Evolutionary conservation across 2,329 filamentous ascomycete species (phyloP).

Genomic region (Thermoascus crustaceus): DNA sequence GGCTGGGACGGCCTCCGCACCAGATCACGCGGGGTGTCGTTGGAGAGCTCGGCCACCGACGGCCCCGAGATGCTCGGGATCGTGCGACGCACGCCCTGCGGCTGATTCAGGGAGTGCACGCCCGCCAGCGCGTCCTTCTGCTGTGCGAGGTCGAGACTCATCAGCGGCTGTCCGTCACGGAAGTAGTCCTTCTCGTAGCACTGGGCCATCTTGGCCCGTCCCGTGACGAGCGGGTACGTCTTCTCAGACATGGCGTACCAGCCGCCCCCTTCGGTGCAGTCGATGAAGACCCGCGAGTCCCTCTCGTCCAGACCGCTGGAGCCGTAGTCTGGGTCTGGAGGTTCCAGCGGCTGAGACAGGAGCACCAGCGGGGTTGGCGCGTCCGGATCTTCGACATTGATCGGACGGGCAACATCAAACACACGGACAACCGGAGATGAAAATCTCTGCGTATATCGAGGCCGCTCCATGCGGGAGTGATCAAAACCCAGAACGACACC

Average conservation of each 20-base stretch:
- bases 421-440: conserved; percentile 74
- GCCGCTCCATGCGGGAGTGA: conserved; percentile 48
- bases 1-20: conserved; percentile 27
- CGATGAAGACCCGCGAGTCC: conserved; percentile 68
- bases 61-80: conserved; percentile 40
- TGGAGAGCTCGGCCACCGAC: conserved; percentile 21
- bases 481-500: conserved; percentile 77
- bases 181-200: conserved; percentile 49
- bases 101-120: conserved; percentile 56
- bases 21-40: conserved; percentile 32
- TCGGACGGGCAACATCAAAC: conserved; percentile 76
- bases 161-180: conserved; percentile 27
- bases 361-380: conserved; percentile 62
- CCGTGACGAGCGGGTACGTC: conserved; percentile 76
- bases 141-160: conserved; percentile 35
- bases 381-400: conserved; percentile 57
- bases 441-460: conserved; percentile 61
- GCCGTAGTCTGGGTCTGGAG: conserved; percentile 37
- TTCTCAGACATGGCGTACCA: conserved; percentile 92
- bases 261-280: conserved; percentile 73
- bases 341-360: conserved; percentile 74
- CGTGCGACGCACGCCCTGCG: conserved; percentile 27
- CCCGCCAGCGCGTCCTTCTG: conserved; percentile 59
- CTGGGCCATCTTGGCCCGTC: conserved; percentile 52
- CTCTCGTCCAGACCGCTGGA: conserved; percentile 39